phyloP scores from a whole-genome alignment of 2,329 filamentous ascomycete species.

The Zymoseptoria ardabiliae region DNA sequence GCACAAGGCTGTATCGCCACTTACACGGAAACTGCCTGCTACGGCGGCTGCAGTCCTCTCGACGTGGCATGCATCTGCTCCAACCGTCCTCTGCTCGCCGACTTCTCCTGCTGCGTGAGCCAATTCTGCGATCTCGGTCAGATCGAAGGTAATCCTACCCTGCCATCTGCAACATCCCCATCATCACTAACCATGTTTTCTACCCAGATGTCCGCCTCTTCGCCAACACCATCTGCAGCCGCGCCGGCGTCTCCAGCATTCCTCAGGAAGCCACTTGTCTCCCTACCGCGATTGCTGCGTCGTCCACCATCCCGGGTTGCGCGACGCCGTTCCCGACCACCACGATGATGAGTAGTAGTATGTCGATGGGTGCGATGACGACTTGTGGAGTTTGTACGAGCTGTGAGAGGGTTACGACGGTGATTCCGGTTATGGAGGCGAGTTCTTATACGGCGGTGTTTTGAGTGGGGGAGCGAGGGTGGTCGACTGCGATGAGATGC shows the following conservation, averaged over 20 bases:
- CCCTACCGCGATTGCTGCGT: constrained; percentile 14
- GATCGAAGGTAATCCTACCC: neutral
- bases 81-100: constrained; percentile 30
- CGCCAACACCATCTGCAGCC: constrained; percentile 35
- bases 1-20: constrained; percentile 31
- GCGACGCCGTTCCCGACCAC: neutral
- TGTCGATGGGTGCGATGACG: neutral
- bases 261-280: constrained; percentile 34
- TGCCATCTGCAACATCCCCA: neutral
- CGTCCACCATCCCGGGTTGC: neutral
- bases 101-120: constrained; percentile 37
- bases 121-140: constrained; percentile 22
- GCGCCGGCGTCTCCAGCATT: constrained; percentile 32
- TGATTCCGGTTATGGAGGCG: neutral
- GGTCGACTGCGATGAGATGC: neutral
- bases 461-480: neutral
- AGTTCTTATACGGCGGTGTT: neutral
- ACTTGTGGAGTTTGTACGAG: neutral
- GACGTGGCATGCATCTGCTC: constrained; percentile 38
- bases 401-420: neutral
- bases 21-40: constrained; percentile 12
- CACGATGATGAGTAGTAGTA: neutral
- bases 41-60: constrained; percentile 32
- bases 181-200: neutral
- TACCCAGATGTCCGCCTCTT: constrained; percentile 35